These are phyloP conservation scores for Chlamydomonas sphaeroides DNA, from an alignment of 139 green algal genomes.

Conservation along the genomic window DNA sequence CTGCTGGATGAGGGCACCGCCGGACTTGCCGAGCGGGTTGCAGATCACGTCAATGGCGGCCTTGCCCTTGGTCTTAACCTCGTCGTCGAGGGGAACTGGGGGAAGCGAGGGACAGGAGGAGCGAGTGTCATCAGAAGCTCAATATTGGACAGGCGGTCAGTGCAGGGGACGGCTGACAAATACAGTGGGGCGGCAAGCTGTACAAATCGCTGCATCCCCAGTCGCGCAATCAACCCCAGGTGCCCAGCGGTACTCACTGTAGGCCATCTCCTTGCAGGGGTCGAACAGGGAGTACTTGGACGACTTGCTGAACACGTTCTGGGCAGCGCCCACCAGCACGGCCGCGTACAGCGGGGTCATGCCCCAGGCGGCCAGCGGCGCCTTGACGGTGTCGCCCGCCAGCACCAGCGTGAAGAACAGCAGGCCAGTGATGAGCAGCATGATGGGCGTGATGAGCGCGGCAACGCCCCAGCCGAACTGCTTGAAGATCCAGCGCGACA, in stretches of 20 bases:
- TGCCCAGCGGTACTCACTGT: slow-evolving; percentile 65
- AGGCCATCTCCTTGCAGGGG: slow-evolving; percentile 99
- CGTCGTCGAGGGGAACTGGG: slow-evolving; percentile 89
- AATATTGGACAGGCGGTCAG: too few relatives aligned
- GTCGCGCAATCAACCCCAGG: too few relatives aligned
- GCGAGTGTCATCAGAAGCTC: too few relatives aligned
- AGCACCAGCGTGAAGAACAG: slow-evolving; percentile 98
- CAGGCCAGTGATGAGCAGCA: slow-evolving; percentile 95
- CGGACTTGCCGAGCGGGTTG: slow-evolving; percentile 99
- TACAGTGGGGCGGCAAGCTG: too few relatives aligned
- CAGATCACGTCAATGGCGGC: slow-evolving; percentile 99
- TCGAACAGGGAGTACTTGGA: slow-evolving; percentile 99
- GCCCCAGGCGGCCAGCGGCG: slow-evolving; percentile 82
- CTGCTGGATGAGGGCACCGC: slow-evolving; percentile 98
- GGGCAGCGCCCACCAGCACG: slow-evolving; percentile 95
- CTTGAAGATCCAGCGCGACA: slow-evolving; percentile 94
- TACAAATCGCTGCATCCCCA: too few relatives aligned
- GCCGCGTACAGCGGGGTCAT: slow-evolving; percentile 95
- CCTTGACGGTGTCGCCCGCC: slow-evolving; percentile 76
- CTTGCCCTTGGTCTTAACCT: slow-evolving; percentile 97
- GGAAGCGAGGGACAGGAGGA: not conserved
- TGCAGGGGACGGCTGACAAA: too few relatives aligned
- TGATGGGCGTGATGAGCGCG: slow-evolving; percentile 95
- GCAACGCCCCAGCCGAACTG: slow-evolving; percentile 97
- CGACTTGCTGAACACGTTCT: slow-evolving; percentile 99